Conservation (phyloP, 148 eudicot genomes). For the Chenopodium quinoa region DNA sequence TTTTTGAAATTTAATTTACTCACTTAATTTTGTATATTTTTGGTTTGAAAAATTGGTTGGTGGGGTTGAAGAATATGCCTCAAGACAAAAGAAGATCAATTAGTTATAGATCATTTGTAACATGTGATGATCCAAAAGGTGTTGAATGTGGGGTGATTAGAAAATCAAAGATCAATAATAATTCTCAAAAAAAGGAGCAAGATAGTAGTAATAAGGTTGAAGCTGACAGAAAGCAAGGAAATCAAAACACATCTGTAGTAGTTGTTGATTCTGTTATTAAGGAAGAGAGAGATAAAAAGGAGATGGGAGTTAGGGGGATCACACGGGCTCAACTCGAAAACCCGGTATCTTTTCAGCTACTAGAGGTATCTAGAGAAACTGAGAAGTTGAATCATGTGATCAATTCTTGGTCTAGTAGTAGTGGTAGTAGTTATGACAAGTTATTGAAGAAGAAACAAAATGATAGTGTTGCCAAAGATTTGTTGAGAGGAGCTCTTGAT, state of each 20-base stretch:
- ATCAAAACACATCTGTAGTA: slow-evolving; percentile 18
- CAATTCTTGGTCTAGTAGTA: slow-evolving; percentile 42
- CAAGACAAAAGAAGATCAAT: slow-evolving; percentile 61
- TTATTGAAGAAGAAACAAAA: slow-evolving; percentile 13
- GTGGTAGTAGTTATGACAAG: slow-evolving; percentile 10
- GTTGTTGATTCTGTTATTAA: slow-evolving; percentile 6
- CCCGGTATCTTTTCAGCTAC: slow-evolving; percentile 42
- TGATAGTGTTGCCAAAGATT: slow-evolving; percentile 51
- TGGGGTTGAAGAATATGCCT: slow-evolving; percentile 60
- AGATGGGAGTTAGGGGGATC: slow-evolving; percentile 31
- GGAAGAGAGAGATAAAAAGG: slow-evolving; percentile 34
- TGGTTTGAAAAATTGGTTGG: background rate
- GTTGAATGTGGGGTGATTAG: slow-evolving; percentile 67
- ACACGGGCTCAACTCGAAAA: slow-evolving; percentile 31
- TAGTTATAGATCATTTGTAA: slow-evolving; percentile 77
- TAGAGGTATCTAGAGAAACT: slow-evolving; percentile 51
- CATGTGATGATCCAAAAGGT: slow-evolving; percentile 86
- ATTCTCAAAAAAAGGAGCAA: slow-evolving; percentile 35
- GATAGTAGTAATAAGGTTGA: slow-evolving; percentile 23
- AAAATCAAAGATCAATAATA: slow-evolving; percentile 44
- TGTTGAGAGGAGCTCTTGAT: slow-evolving; percentile 75
- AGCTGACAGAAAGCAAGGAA: slow-evolving; percentile 20
- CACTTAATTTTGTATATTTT: background rate
- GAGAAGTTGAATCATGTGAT: slow-evolving; percentile 51
- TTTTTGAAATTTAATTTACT: background rate